Percentiles rank a stretch among this genome's conserved stretches.
Conservation (phyloP, 1,284 basidiomycete genomes). For the Golubevia sp. region DNA sequence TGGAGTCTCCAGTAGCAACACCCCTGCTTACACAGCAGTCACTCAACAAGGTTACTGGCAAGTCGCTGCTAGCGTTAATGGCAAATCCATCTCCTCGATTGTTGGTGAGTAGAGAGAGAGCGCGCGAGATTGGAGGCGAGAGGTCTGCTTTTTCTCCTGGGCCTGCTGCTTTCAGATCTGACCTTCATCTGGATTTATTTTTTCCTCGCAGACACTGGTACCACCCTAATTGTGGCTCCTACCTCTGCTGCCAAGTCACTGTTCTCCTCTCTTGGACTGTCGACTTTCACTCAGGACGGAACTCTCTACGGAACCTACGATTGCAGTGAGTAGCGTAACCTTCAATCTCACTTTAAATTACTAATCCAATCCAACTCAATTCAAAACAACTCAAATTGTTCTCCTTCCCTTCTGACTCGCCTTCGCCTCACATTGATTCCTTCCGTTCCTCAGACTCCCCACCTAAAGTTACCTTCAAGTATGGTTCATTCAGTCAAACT, state of each 20-base stretch:
- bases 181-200: no score
- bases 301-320: slow-evolving; percentile 37
- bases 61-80: slow-evolving; percentile 24
- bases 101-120: no score
- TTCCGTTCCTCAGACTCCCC: no score
- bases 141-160: no score
- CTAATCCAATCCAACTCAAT: no score
- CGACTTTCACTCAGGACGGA: slow-evolving; percentile 22
- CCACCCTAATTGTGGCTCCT: slow-evolving; percentile 51
- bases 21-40: slow-evolving; percentile 26
- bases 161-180: no score
- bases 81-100: slow-evolving; percentile 35
- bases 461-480: slow-evolving; percentile 41
- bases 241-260: slow-evolving; percentile 36
- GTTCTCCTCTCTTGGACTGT: slow-evolving; percentile 22
- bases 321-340: no score
- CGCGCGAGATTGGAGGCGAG: no score
- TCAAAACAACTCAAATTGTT: no score
- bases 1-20: neutral
- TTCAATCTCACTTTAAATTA: no score
- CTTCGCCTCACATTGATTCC: no score
- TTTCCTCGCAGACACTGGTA: slow-evolving; percentile 58
- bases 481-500: slow-evolving; percentile 34
- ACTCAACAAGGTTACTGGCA: slow-evolving; percentile 46
- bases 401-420: no score